Percentiles rank a stretch among this genome's conserved stretches.
Conservation (phyloP, 2,329 filamentous ascomycete genomes). For the Epichloe sylvatica region DNA sequence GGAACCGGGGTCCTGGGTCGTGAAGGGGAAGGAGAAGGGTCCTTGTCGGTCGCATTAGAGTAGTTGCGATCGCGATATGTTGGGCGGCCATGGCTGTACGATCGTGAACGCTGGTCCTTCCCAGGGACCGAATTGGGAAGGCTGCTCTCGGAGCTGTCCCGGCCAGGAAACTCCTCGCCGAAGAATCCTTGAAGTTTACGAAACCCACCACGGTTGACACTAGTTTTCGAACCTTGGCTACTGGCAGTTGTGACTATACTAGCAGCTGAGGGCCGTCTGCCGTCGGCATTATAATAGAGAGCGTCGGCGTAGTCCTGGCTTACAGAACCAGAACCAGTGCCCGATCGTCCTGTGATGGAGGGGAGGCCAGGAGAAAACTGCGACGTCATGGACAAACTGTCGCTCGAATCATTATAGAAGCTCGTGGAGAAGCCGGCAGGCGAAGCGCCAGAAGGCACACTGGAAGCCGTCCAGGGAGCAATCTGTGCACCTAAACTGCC, state of each 20-base stretch:
- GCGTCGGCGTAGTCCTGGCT: slow-evolving; percentile 46
- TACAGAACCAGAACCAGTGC: slow-evolving; percentile 5
- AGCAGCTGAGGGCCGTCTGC: slow-evolving; percentile 72
- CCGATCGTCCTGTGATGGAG: slow-evolving; percentile 23
- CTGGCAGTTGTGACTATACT: slow-evolving; percentile 69
- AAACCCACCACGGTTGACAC: slow-evolving; percentile 53
- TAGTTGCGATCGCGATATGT: slow-evolving; percentile 62
- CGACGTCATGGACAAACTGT: slow-evolving; percentile 46
- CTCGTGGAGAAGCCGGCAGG: slow-evolving; percentile 34
- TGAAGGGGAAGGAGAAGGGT: slow-evolving; percentile 61
- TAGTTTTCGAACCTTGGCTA: slow-evolving; percentile 68
- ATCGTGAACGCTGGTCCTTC: slow-evolving; percentile 50
- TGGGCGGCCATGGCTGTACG: slow-evolving; percentile 44
- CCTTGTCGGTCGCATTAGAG: slow-evolving; percentile 61
- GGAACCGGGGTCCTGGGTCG: slow-evolving; percentile 74
- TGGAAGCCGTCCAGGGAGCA: slow-evolving; percentile 43
- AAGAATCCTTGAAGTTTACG: slow-evolving; percentile 87
- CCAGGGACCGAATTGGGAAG: slow-evolving; percentile 33
- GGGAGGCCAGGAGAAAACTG: slow-evolving; percentile 63
- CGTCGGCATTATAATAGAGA: slow-evolving; percentile 47
- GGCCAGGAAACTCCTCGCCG: slow-evolving; percentile 70
- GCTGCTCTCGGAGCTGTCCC: slow-evolving; percentile 61
- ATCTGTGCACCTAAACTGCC: slow-evolving; percentile 38
- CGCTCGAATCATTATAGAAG: slow-evolving; percentile 65
- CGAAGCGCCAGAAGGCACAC: slow-evolving; percentile 20